Percentiles rank a stretch among this genome's conserved stretches.
phyloP scores from a whole-genome alignment of 2,329 filamentous ascomycete genomes.

The Aspergillus felis region DNA sequence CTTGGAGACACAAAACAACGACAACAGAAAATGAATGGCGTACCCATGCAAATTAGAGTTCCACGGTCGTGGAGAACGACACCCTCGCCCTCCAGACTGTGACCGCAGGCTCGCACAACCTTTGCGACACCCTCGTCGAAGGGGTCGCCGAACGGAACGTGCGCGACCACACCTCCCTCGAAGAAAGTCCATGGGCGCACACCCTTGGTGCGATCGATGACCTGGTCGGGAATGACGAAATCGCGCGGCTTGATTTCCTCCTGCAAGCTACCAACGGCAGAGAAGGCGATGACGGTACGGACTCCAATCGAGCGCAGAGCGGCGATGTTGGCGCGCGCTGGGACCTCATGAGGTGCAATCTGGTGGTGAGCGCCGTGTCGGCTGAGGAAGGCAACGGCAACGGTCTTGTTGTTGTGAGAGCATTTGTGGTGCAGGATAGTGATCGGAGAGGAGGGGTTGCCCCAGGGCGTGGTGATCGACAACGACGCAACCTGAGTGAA shows the following conservation, averaged over 20 bases:
- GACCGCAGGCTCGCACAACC: constrained; percentile 74
- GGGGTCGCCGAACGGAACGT: constrained; percentile 93
- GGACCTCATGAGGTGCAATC: constrained; percentile 90
- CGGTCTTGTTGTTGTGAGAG: constrained; percentile 58
- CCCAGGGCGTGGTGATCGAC: constrained; percentile 81
- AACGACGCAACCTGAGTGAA: constrained; percentile 81
- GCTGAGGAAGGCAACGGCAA: constrained; percentile 81
- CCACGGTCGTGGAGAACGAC: constrained; percentile 80
- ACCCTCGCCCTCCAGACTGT: constrained; percentile 74
- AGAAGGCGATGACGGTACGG: constrained; percentile 88
- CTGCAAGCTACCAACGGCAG: constrained; percentile 85
- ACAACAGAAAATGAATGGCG: constrained; percentile 24
- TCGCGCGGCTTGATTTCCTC: constrained; percentile 94
- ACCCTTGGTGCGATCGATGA: constrained; percentile 96
- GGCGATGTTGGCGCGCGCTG: constrained; percentile 92
- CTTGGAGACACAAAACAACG: neutral
- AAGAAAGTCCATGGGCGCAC: constrained; percentile 95
- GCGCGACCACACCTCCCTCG: constrained; percentile 73
- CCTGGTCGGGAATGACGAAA: constrained; percentile 93
- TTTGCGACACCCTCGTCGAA: constrained; percentile 77
- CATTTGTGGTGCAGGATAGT: constrained; percentile 83
- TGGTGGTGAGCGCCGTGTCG: constrained; percentile 89
- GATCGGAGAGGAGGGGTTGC: constrained; percentile 70
- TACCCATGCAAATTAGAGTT: constrained; percentile 87
- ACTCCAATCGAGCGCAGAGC: constrained; percentile 89